These are phyloP conservation scores for Nymphaea thermarum DNA, from an alignment of 164 flowering plant genomes.

Conservation along the genomic window DNA sequence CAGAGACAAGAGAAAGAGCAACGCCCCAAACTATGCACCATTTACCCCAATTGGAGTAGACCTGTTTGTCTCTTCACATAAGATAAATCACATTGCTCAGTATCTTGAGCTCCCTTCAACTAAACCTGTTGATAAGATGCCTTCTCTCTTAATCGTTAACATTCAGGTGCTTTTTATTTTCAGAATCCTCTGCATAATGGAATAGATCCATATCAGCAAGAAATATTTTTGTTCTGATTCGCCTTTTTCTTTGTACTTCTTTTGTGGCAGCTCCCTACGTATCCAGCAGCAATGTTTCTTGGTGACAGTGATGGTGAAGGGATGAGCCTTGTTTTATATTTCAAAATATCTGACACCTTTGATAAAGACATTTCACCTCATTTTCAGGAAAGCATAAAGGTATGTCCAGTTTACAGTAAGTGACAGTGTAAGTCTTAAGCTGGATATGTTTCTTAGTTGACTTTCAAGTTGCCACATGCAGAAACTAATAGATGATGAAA, in stretches of 20 bases:
- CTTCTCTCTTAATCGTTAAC: slow-evolving; percentile 77
- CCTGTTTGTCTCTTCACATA: slow-evolving; percentile 58
- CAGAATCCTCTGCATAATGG: not conserved
- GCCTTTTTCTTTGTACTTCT: not conserved
- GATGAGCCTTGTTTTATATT: slow-evolving; percentile 80
- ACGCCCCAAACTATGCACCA: slow-evolving; percentile 59
- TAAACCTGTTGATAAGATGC: slow-evolving; percentile 46
- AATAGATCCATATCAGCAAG: too few species aligned
- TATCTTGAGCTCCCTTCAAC: slow-evolving; percentile 80
- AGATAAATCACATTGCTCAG: slow-evolving; percentile 86
- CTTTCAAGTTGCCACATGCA: slow-evolving; percentile 11
- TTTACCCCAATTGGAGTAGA: slow-evolving; percentile 88
- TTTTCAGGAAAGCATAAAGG: slow-evolving; percentile 68
- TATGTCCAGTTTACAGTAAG: slow-evolving; percentile 7
- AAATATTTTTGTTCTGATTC: too few species aligned
- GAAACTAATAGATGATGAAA: slow-evolving; percentile 82
- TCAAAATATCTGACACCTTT: slow-evolving; percentile 60
- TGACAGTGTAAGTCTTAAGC: too few species aligned
- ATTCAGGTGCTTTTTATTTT: slow-evolving; percentile 51
- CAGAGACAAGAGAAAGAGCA: slow-evolving; percentile 74
- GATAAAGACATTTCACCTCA: slow-evolving; percentile 52
- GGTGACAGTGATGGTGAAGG: slow-evolving; percentile 94
- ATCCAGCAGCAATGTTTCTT: slow-evolving; percentile 79
- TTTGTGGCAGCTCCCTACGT: slow-evolving; percentile 66
- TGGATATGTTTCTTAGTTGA: too few species aligned